phyloP scores from a whole-genome alignment of 495 filamentous ascomycete genomes.

The Penicillium egyptiacum region DNA sequence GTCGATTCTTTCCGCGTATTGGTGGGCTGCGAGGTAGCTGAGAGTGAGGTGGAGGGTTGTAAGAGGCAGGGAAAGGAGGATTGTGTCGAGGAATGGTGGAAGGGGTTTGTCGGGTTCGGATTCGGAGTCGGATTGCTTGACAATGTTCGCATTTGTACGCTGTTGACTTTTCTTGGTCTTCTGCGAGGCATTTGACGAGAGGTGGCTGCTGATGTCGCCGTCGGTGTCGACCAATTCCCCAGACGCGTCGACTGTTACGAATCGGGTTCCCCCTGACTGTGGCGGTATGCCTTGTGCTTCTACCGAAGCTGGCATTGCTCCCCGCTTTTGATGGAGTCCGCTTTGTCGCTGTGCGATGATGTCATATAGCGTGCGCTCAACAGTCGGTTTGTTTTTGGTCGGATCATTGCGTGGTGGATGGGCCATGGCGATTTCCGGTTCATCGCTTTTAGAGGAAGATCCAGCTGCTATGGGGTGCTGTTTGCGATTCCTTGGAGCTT shows the following conservation, averaged over 20 bases:
- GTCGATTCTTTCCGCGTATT: constrained; percentile 72
- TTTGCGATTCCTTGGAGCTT: constrained; percentile 48
- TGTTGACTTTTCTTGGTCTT: background rate
- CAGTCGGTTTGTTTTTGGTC: constrained; percentile 30
- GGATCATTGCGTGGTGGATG: constrained; percentile 33
- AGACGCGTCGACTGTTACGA: constrained; percentile 40
- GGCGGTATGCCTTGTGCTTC: constrained; percentile 9
- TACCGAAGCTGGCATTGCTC: background rate
- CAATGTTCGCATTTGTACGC: no score
- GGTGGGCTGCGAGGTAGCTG: constrained; percentile 86
- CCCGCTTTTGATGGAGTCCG: constrained; percentile 24
- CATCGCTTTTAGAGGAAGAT: constrained; percentile 4
- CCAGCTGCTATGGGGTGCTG: constrained; percentile 47
- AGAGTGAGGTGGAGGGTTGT: constrained; percentile 83
- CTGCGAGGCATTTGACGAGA: constrained; percentile 9
- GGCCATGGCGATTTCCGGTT: constrained; percentile 38
- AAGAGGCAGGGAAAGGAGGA: constrained; percentile 61
- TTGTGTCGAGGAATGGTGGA: constrained; percentile 48
- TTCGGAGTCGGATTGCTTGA: constrained; percentile 8
- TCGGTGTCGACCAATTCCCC: constrained; percentile 37
- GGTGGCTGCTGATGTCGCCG: constrained; percentile 19
- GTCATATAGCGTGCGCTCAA: constrained; percentile 49
- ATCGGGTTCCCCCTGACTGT: constrained; percentile 31
- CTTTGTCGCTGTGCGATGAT: constrained; percentile 51
- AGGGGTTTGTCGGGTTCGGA: constrained; percentile 26